Percentiles rank a stretch among this genome's conserved stretches.
These are phyloP conservation scores for Fraxinus platypoda DNA, from an alignment of 305 asterid genomes.

Conservation along the genomic window DNA sequence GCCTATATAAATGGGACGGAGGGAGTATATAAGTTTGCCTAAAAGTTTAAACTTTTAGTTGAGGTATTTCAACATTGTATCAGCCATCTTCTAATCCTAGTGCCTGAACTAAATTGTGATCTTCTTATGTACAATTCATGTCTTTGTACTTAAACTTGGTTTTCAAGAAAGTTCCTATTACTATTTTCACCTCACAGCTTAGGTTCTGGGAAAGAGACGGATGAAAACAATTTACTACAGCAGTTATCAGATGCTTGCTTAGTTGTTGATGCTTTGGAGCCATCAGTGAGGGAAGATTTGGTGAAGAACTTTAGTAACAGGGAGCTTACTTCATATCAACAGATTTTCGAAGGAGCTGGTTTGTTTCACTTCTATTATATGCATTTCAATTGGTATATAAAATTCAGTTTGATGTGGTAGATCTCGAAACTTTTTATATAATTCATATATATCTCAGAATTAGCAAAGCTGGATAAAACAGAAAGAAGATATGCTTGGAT, in stretches of 20 bases:
- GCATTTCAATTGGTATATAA: conserved; percentile 19
- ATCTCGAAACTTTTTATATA: conserved; percentile 18
- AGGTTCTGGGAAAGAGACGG: conserved; percentile 95
- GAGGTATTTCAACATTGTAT: not conserved
- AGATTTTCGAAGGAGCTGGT: conserved; percentile 99
- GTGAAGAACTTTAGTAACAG: conserved; percentile 81
- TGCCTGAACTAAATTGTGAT: not conserved
- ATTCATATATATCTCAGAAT: conserved; percentile 44
- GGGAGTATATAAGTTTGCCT: not conserved
- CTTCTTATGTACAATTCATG: not conserved
- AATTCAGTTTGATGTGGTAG: conserved; percentile 24
- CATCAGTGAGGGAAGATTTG: conserved; percentile 94
- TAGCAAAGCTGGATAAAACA: conserved; percentile 91
- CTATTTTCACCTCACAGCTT: conserved; percentile 56
- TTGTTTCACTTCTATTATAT: conserved; percentile 27
- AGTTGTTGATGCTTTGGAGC: conserved; percentile 98
- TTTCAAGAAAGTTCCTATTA: conserved; percentile 16
- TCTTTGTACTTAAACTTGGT: not conserved
- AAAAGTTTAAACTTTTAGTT: not conserved
- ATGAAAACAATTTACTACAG: conserved; percentile 79
- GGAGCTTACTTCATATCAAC: conserved; percentile 94
- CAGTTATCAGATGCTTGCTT: conserved; percentile 94
- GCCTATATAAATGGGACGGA: no score
- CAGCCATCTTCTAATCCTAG: not conserved
- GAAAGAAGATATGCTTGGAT: conserved; percentile 99